Evolutionary conservation across 2,329 filamentous ascomycete species (phyloP), one percentile per base, ranked within the genome.

Genomic region (Aspergillus glaucus): DNA sequence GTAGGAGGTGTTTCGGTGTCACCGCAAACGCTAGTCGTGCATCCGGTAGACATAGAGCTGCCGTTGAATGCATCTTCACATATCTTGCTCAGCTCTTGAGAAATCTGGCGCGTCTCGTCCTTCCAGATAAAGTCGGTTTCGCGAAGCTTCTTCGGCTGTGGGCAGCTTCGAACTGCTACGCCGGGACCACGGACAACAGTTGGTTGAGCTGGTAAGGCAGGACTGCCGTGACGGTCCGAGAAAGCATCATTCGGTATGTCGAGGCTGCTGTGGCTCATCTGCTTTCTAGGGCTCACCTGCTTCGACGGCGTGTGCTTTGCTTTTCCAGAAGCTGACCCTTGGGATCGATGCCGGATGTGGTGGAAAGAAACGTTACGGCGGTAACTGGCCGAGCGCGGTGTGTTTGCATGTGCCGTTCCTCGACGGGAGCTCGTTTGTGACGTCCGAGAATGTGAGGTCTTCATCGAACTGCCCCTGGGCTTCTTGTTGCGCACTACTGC

Each of bases 61-160:
- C 86, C 83, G 62, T 88, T 91, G 73, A 97, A 96, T 1, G 91
- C 91, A 61, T 93, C 88, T 62, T 97, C 91, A 62, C 91, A 94
- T 50, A 93, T 88, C 67, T 89, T 88, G 44, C 89, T 88, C 52
- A 96, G 84, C 59, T 89, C 89, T 59, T 81, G 82, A 58, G 89
- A 95, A 49, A 94, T 86, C 58, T 92, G 85, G 6, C 88, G 79
- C 47, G 93, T 80, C 63, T 95, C 91, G 50, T 90, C 88, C 57
- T 81, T 84, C 68, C 82, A 85, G 43, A 75, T 73, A 36, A 78
- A 73, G 47, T 71, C 75, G 1, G 73, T 59, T 5, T 65, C 62
- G 2, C 64, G 61, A 14, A 74, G 41, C 64, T 75, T 63, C 63
- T 70, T 54, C 52, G 69, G 53, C 64, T 78, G 66, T 63, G 55